A percentile compares a stretch with the other conserved stretches of the same genome.
These are phyloP conservation scores for Pseudogymnoascus verrucosus DNA, from an alignment of 2,329 filamentous ascomycete species.

Conservation along the genomic window DNA sequence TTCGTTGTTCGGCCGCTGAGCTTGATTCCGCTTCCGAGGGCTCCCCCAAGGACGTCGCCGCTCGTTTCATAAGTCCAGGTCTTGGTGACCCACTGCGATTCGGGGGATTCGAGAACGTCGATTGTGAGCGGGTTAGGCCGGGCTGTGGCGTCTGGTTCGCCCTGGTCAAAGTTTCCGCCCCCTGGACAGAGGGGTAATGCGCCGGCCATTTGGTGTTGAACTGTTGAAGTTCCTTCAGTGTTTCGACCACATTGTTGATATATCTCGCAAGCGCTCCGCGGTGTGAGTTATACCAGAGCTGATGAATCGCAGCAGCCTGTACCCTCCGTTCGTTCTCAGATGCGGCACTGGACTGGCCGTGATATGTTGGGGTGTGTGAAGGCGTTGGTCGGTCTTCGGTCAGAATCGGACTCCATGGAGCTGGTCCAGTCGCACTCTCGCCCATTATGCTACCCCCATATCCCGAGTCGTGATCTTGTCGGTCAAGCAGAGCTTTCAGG, in stretches of 20 bases:
- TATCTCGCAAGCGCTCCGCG: slow-evolving; percentile 77
- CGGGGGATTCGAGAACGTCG: slow-evolving; percentile 35
- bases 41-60: slow-evolving; percentile 63
- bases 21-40: slow-evolving; percentile 60
- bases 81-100: slow-evolving; percentile 24
- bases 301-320: slow-evolving; percentile 78
- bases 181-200: slow-evolving; percentile 81
- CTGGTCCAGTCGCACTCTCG: slow-evolving; percentile 42
- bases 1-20: slow-evolving; percentile 54
- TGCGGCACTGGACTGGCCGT: slow-evolving; percentile 24
- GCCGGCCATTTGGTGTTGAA: slow-evolving; percentile 92
- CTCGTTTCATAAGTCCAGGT: slow-evolving; percentile 52
- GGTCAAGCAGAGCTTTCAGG: slow-evolving; percentile 70
- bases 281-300: slow-evolving; percentile 92
- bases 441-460: slow-evolving; percentile 75
- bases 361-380: slow-evolving; percentile 29
- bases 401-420: slow-evolving; percentile 37
- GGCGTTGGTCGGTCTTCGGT: slow-evolving; percentile 40
- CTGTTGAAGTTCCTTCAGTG: slow-evolving; percentile 73
- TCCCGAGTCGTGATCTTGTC: slow-evolving; percentile 70
- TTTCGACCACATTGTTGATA: slow-evolving; percentile 79
- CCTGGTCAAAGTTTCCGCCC: slow-evolving; percentile 39
- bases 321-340: slow-evolving; percentile 57
- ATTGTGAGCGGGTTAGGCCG: slow-evolving; percentile 54
- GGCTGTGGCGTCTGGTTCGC: slow-evolving; percentile 44